Evolutionary conservation across 768 basidiomycete species (phyloP).

Genomic region (Pulveroboletus ravenelii): DNA sequence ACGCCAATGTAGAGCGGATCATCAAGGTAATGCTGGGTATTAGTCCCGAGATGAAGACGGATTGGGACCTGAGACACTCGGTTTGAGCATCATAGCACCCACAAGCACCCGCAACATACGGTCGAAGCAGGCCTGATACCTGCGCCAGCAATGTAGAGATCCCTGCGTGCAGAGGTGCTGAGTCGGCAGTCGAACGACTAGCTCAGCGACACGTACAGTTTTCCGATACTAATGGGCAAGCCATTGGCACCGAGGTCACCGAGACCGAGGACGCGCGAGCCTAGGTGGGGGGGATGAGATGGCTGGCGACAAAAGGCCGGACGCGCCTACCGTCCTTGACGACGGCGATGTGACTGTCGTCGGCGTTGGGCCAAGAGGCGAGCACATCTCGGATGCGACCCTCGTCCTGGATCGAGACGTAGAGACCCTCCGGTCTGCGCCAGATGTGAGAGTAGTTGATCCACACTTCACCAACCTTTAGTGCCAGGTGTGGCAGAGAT

Average conservation of each 20-base stretch:
- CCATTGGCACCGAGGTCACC: slow-evolving; percentile 42
- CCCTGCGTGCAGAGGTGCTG: slow-evolving; percentile 29
- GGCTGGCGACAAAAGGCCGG: no score
- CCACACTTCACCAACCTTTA: slow-evolving; percentile 67
- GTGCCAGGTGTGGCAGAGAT: background rate
- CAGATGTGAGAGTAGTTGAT: slow-evolving; percentile 67
- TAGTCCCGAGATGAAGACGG: slow-evolving; percentile 72
- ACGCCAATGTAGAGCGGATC: slow-evolving; percentile 78
- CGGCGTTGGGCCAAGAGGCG: slow-evolving; percentile 43
- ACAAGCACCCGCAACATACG: slow-evolving; percentile 15
- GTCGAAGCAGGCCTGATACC: slow-evolving; percentile 54
- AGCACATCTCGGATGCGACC: slow-evolving; percentile 58
- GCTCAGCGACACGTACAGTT: slow-evolving; percentile 45
- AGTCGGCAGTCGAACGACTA: background rate
- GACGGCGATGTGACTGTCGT: slow-evolving; percentile 58
- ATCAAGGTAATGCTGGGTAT: slow-evolving; percentile 58
- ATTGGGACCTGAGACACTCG: slow-evolving; percentile 53
- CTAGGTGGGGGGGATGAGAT: slow-evolving; percentile 19
- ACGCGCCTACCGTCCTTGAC: slow-evolving; percentile 61
- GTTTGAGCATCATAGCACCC: background rate
- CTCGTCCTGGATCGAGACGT: slow-evolving; percentile 62
- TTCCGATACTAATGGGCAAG: slow-evolving; percentile 62
- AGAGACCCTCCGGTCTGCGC: slow-evolving; percentile 56
- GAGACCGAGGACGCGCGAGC: slow-evolving; percentile 70
- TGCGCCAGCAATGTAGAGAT: slow-evolving; percentile 68